These are phyloP conservation scores for Elaeis oleifera DNA, from an alignment of 202 grass and related monocot genomes.

Conservation along the genomic window DNA sequence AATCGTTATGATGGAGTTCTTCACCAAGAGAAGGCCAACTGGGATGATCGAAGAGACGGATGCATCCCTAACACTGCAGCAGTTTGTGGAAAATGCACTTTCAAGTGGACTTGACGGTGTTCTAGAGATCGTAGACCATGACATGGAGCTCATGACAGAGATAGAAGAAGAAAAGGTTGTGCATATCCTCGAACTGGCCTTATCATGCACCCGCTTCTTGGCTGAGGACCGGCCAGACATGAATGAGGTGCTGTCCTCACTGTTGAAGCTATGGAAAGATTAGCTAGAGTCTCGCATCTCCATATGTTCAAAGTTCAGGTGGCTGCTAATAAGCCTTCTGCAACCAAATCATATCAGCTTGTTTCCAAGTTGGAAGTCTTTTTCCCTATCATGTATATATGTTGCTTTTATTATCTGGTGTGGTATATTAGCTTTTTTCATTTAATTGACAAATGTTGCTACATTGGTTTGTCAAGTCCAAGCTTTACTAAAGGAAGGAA, in stretches of 20 bases:
- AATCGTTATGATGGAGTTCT: conserved; percentile 63
- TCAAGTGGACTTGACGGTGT: conserved; percentile 34
- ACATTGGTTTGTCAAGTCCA: too few relatives aligned
- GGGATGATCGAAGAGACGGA: conserved; percentile 46
- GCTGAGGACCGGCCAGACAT: conserved; percentile 68
- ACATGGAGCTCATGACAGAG: conserved; percentile 39
- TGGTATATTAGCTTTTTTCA: too few relatives aligned
- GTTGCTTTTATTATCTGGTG: too few relatives aligned
- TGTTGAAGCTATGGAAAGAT: conserved; percentile 43
- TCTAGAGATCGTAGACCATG: conserved; percentile 41
- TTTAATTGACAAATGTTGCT: too few relatives aligned
- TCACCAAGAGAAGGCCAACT: conserved; percentile 63
- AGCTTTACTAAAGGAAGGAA: too few relatives aligned
- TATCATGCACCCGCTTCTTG: conserved; percentile 48
- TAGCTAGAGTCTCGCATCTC: too few relatives aligned
- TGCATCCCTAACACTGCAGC: conserved; percentile 51
- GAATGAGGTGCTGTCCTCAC: conserved; percentile 41
- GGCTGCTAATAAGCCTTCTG: too few relatives aligned
- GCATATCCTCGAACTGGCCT: conserved; percentile 38
- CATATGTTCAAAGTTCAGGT: too few relatives aligned
- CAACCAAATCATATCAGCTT: too few relatives aligned
- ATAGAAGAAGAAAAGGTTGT: conserved; percentile 39
- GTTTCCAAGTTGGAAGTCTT: too few relatives aligned
- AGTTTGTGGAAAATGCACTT: conserved; percentile 54
- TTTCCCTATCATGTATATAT: too few relatives aligned